Conservation (phyloP, 2,329 filamentous ascomycete genomes). For the Daldinia sp. region DNA sequence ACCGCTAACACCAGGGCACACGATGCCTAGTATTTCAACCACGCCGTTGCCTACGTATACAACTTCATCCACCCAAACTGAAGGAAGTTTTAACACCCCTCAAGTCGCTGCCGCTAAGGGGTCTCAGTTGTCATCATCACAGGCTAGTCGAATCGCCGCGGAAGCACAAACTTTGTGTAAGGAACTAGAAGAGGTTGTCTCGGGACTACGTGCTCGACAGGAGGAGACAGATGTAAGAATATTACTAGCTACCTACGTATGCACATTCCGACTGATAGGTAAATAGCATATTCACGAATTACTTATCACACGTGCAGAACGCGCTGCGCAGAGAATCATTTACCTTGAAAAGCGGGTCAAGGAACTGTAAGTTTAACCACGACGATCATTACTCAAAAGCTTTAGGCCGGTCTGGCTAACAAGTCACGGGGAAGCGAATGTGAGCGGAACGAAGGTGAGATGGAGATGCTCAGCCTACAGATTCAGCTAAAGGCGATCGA, state of each 20-base stretch:
- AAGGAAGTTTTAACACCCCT: neutral
- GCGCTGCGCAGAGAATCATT: slow-evolving; percentile 68
- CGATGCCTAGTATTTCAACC: slow-evolving; percentile 38
- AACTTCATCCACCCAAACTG: slow-evolving; percentile 38
- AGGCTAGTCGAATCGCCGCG: slow-evolving; percentile 53
- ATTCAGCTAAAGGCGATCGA: slow-evolving; percentile 73
- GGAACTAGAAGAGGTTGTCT: slow-evolving; percentile 63
- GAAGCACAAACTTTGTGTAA: slow-evolving; percentile 62
- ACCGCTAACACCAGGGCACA: slow-evolving; percentile 50
- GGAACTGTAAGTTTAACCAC: slow-evolving; percentile 62
- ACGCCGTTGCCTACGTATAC: slow-evolving; percentile 29
- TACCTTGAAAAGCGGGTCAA: slow-evolving; percentile 69
- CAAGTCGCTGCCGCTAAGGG: slow-evolving; percentile 7
- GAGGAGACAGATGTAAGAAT: slow-evolving; percentile 69
- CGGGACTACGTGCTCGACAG: slow-evolving; percentile 65
- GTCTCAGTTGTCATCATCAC: slow-evolving; percentile 36
- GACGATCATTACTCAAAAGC: slow-evolving; percentile 1
- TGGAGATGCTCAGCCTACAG: slow-evolving; percentile 71
- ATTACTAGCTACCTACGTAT: slow-evolving; percentile 10
- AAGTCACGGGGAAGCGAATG: slow-evolving; percentile 59
- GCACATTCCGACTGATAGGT: slow-evolving; percentile 45
- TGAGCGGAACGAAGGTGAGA: slow-evolving; percentile 67
- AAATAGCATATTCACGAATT: slow-evolving; percentile 70
- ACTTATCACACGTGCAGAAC: slow-evolving; percentile 69
- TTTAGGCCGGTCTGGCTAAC: slow-evolving; percentile 30